phyloP scores from a whole-genome alignment of 768 basidiomycete genomes.

The Rhizopogon salebrosus region DNA sequence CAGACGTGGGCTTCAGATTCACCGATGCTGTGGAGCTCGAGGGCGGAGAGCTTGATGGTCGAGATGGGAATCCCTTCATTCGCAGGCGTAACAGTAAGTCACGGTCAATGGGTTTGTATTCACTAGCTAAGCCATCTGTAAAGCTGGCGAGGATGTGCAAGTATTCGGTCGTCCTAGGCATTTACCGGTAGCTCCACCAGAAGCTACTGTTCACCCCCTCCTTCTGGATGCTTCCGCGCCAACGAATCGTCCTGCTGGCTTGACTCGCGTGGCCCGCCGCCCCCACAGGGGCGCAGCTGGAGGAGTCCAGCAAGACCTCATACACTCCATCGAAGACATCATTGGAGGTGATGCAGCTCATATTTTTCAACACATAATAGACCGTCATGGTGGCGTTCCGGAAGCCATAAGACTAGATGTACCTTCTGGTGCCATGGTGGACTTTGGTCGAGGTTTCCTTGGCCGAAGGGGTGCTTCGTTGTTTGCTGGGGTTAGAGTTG shows the following conservation, averaged over 20 bases:
- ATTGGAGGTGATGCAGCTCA: slow-evolving; percentile 80
- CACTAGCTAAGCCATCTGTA: slow-evolving; percentile 1
- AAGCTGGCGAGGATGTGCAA: slow-evolving; percentile 50
- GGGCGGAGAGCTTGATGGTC: slow-evolving; percentile 37
- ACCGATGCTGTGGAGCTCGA: slow-evolving; percentile 47
- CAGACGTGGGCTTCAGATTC: slow-evolving; percentile 52
- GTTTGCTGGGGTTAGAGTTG: slow-evolving; percentile 39
- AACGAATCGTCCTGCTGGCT: slow-evolving; percentile 39
- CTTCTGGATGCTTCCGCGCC: slow-evolving; percentile 57
- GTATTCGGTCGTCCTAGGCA: slow-evolving; percentile 62
- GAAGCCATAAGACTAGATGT: slow-evolving; percentile 79
- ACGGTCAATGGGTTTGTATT: neutral
- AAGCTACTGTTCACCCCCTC: slow-evolving; percentile 77
- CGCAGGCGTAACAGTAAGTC: slow-evolving; percentile 38
- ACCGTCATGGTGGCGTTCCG: slow-evolving; percentile 47
- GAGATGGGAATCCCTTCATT: slow-evolving; percentile 37
- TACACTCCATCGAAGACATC: slow-evolving; percentile 76
- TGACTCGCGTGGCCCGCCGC: slow-evolving; percentile 48
- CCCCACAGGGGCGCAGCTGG: slow-evolving; percentile 48
- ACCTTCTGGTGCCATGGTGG: slow-evolving; percentile 56
- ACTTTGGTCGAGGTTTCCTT: slow-evolving; percentile 52
- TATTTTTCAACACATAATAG: slow-evolving; percentile 77
- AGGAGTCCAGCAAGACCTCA: slow-evolving; percentile 49
- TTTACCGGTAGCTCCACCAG: slow-evolving; percentile 46
- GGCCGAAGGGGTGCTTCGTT: slow-evolving; percentile 43